Conservation (phyloP, 2,329 filamentous ascomycete genomes). For the Pseudogymnoascus sp. region DNA sequence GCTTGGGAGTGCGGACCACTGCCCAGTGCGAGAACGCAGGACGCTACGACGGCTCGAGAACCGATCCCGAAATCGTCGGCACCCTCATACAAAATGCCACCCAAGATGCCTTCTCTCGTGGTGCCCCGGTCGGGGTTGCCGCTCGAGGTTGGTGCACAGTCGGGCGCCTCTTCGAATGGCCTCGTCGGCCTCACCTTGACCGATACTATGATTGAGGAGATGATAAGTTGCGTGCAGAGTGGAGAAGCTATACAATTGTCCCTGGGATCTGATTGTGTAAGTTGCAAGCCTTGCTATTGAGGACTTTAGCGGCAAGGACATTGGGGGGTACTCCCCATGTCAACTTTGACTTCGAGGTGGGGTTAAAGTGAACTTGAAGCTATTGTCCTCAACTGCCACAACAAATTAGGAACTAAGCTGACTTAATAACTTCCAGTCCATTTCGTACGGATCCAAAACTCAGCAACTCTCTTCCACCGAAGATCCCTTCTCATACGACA, state of each 20-base stretch:
- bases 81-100: not conserved
- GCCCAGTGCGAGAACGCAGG: slow-evolving; percentile 1
- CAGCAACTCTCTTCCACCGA: slow-evolving; percentile 38
- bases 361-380: slow-evolving; percentile 10
- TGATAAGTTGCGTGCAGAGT: slow-evolving; percentile 52
- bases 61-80: not conserved
- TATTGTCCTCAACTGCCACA: slow-evolving; percentile 12
- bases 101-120: slow-evolving; percentile 44
- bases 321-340: not conserved
- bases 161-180: slow-evolving; percentile 37
- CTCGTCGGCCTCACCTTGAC: slow-evolving; percentile 51
- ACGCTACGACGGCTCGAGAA: slow-evolving; percentile 2
- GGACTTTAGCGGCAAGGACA: not conserved
- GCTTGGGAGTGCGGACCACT: slow-evolving; percentile 4
- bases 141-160: slow-evolving; percentile 36
- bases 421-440: slow-evolving; percentile 34
- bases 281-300: slow-evolving; percentile 28
- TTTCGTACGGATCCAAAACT: slow-evolving; percentile 45
- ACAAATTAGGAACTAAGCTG: slow-evolving; percentile 13
- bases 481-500: slow-evolving; percentile 44
- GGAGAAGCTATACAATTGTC: slow-evolving; percentile 49
- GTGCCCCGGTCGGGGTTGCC: slow-evolving; percentile 50
- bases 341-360: slow-evolving; percentile 12
- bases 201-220: slow-evolving; percentile 50
- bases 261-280: slow-evolving; percentile 51